Evolutionary conservation across 768 basidiomycete species (phyloP).

Genomic region (Naganishia onofrii): DNA sequence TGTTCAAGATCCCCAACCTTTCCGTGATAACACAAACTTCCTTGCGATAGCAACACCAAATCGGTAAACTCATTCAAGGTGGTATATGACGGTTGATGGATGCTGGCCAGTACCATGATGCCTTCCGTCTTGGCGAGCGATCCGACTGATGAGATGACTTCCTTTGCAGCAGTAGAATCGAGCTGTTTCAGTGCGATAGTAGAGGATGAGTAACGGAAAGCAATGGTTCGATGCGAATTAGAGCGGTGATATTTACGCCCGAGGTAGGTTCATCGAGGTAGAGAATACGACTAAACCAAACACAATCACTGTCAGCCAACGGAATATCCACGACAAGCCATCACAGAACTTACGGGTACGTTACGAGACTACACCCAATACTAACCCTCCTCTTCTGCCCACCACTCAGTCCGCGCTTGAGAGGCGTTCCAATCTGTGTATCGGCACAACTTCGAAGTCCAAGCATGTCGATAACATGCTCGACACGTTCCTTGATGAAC

Average conservation of each 20-base stretch:
- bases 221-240: not conserved
- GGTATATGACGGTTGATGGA: slow-evolving; percentile 78
- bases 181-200: slow-evolving; percentile 57
- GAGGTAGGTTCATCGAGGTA: slow-evolving; percentile 28
- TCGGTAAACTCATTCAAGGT: slow-evolving; percentile 61
- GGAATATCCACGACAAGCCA: not conserved
- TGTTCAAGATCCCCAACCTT: slow-evolving; percentile 34
- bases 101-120: slow-evolving; percentile 77
- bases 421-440: slow-evolving; percentile 14
- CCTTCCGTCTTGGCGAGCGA: slow-evolving; percentile 54
- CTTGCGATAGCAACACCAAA: slow-evolving; percentile 60
- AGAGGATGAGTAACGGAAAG: slow-evolving; percentile 5
- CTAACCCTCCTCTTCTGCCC: slow-evolving; percentile 22
- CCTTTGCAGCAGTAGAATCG: slow-evolving; percentile 78
- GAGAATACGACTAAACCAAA: slow-evolving; percentile 23
- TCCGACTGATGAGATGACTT: slow-evolving; percentile 67
- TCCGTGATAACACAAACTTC: slow-evolving; percentile 55
- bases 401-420: slow-evolving; percentile 5
- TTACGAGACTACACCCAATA: slow-evolving; percentile 9
- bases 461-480: not conserved
- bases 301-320: not conserved
- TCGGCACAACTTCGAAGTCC: not conserved
- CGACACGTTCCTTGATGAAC: slow-evolving; percentile 45
- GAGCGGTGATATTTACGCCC: not conserved
- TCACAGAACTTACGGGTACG: not conserved